Percentiles rank a stretch among this genome's conserved stretches.
Evolutionary conservation across 2,329 filamentous ascomycete genomes (phyloP).

Genomic region (Cercospora sp.): DNA sequence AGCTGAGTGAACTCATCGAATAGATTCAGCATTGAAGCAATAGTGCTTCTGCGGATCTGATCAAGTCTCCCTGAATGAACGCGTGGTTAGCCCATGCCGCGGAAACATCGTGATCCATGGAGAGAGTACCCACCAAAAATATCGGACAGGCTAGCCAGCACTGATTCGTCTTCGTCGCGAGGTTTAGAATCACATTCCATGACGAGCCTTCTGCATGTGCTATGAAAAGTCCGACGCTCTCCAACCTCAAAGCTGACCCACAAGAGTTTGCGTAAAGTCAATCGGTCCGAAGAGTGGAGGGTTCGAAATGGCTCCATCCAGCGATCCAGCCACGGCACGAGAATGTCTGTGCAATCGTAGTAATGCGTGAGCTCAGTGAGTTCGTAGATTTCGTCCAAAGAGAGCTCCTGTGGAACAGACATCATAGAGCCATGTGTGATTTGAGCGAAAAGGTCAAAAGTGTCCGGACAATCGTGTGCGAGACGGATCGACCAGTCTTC

Average conservation of each 20-base stretch:
- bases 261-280: constrained; percentile 15
- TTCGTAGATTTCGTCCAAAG: constrained; percentile 47
- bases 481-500: background rate
- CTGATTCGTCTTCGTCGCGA: background rate
- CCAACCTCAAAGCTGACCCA: constrained; percentile 19
- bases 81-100: background rate
- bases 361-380: constrained; percentile 24
- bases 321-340: constrained; percentile 16
- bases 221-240: background rate
- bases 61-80: background rate
- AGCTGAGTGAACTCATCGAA: constrained; percentile 14
- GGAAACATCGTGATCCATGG: background rate
- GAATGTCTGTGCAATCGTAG: constrained; percentile 19
- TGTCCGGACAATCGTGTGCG: background rate
- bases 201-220: background rate
- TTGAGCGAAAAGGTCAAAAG: constrained; percentile 27
- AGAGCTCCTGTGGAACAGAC: constrained; percentile 5
- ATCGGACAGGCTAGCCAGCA: background rate
- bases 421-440: constrained; percentile 45
- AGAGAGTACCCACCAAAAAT: background rate
- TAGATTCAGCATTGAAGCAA: constrained; percentile 16
- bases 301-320: constrained; percentile 9
- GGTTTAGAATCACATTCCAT: background rate
- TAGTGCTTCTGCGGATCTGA: background rate
- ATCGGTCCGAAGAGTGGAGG: constrained; percentile 5